Percentiles rank a stretch among this genome's conserved stretches.
Evolutionary conservation across 1,284 basidiomycete species (phyloP).

Genomic region (Apiotrichum montevideense): DNA sequence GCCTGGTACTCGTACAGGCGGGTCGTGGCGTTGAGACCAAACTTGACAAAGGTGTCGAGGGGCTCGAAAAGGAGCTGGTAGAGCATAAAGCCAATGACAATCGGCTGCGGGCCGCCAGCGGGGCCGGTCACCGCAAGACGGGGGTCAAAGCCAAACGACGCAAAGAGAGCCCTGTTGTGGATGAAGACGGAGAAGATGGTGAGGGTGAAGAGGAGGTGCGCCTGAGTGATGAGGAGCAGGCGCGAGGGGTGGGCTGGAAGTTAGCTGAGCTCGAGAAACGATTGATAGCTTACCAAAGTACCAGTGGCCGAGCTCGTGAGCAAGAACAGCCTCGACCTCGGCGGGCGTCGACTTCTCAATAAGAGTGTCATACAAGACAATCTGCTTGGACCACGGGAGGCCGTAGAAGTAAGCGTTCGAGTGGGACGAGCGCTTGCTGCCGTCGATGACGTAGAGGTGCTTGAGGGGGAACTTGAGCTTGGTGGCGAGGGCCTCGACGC

Average conservation of each 20-base stretch:
- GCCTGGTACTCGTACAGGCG: constrained; percentile 85
- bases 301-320: constrained; percentile 97
- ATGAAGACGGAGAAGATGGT: constrained; percentile 88
- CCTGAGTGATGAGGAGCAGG: constrained; percentile 74
- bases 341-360: constrained; percentile 82
- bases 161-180: constrained; percentile 72
- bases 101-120: constrained; percentile 56
- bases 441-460: constrained; percentile 94
- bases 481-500: constrained; percentile 67
- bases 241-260: constrained; percentile 68
- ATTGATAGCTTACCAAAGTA: constrained; percentile 52
- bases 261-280: neutral
- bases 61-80: constrained; percentile 82
- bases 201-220: constrained; percentile 80
- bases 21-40: constrained; percentile 71
- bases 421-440: constrained; percentile 88
- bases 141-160: constrained; percentile 76
- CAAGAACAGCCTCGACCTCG: constrained; percentile 78
- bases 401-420: constrained; percentile 95
- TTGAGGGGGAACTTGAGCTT: constrained; percentile 89
- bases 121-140: constrained; percentile 54
- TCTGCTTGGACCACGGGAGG: constrained; percentile 90
- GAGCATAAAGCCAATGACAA: constrained; percentile 80
- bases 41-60: constrained; percentile 68
- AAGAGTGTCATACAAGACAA: constrained; percentile 95